phyloP scores from a whole-genome alignment of 441 rosid species.

The Croton laevigatus region DNA sequence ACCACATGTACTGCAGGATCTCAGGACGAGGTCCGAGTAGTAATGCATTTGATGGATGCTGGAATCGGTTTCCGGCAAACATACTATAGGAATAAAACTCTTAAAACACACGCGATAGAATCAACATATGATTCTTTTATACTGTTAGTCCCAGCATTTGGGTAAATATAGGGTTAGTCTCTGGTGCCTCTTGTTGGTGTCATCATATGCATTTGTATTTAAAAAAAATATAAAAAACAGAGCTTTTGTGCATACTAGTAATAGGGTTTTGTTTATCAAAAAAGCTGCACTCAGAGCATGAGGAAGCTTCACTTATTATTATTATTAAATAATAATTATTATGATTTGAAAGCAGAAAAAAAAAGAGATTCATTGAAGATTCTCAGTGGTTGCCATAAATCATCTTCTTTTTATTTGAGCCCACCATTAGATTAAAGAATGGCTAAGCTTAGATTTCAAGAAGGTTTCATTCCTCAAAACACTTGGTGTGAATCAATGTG shows the following conservation, averaged over 20 bases:
- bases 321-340: neutral
- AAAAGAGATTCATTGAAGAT: too few relatives aligned
- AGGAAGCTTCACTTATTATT: conserved; percentile 17
- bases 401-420: too few relatives aligned
- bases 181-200: conserved; percentile 45
- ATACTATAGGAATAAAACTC: conserved; percentile 29
- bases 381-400: too few relatives aligned
- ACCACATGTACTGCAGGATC: conserved; percentile 34
- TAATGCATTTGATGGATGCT: conserved; percentile 44
- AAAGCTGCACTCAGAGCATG: conserved; percentile 54
- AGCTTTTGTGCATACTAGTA: conserved; percentile 45
- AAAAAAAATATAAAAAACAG: conserved; percentile 28
- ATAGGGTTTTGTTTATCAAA: conserved; percentile 32
- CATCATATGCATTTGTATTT: conserved; percentile 46
- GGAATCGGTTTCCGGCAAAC: conserved; percentile 48
- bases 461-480: too few relatives aligned
- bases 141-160: conserved; percentile 52
- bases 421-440: too few relatives aligned
- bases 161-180: conserved; percentile 46
- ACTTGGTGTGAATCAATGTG: too few relatives aligned
- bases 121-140: conserved; percentile 75
- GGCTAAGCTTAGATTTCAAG: too few relatives aligned
- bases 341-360: neutral
- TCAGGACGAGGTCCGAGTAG: conserved; percentile 43
- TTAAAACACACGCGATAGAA: conserved; percentile 40